Evolutionary conservation across 2,329 filamentous ascomycete genomes (phyloP).

Genomic region (Colletotrichum salicis): DNA sequence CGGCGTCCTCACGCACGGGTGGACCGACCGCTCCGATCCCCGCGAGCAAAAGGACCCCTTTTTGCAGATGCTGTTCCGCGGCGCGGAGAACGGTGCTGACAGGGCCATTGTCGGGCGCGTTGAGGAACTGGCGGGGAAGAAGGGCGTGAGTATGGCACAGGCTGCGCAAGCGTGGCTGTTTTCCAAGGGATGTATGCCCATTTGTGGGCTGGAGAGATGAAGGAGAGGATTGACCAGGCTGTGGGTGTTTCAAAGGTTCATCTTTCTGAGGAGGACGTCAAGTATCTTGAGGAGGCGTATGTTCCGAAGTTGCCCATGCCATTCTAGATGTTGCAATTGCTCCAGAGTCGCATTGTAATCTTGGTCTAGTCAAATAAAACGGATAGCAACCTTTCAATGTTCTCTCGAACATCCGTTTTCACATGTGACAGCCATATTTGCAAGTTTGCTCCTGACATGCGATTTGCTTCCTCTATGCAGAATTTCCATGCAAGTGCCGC

Average conservation of each 20-base stretch:
- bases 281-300: conserved; percentile 22
- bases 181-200: conserved; percentile 19
- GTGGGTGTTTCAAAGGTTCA: not conserved
- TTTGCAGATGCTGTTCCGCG: conserved; percentile 19
- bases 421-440: not conserved
- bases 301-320: conserved; percentile 13
- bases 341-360: not conserved
- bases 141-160: conserved; percentile 26
- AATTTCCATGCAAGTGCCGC: not conserved
- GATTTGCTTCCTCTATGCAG: not conserved
- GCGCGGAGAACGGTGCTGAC: conserved; percentile 7
- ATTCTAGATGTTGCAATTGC: not conserved
- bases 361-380: not conserved
- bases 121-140: conserved; percentile 18
- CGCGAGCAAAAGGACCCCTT: conserved; percentile 22
- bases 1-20: conserved; percentile 26
- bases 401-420: not conserved
- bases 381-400: not conserved
- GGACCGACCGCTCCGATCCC: conserved; percentile 18
- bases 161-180: conserved; percentile 25
- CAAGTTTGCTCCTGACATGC: not conserved
- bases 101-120: conserved; percentile 17
- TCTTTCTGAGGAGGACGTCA: conserved; percentile 3
- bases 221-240: conserved; percentile 31
- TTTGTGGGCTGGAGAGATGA: conserved; percentile 26